Evolutionary conservation across 1,139 yeast species (phyloP).

Genomic region (Magnusiomyces tetraspermus): DNA sequence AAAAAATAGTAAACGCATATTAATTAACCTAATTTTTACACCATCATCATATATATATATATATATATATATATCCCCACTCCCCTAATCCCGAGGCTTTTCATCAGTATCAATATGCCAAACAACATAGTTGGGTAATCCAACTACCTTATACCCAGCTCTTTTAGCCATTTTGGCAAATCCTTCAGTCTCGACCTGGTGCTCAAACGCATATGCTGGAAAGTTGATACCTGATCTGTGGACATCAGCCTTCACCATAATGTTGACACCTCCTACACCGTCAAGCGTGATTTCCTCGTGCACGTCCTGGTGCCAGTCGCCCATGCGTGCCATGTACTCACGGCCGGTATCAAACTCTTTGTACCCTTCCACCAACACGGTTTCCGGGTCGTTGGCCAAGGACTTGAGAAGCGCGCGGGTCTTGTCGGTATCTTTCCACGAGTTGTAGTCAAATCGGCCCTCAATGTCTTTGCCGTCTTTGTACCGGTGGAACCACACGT

Average conservation of each 20-base stretch:
- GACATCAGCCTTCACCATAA: conserved; percentile 71
- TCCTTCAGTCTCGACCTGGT: conserved; percentile 86
- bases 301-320: conserved; percentile 56
- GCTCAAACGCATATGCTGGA: conserved; percentile 81
- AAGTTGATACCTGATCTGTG: conserved; percentile 77
- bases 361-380: conserved; percentile 85
- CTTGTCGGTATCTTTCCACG: conserved; percentile 75
- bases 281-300: conserved; percentile 64
- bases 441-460: conserved; percentile 78
- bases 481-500: conserved; percentile 79
- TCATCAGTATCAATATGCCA: conserved; percentile 43
- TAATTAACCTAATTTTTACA: no score
- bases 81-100: conserved; percentile 11
- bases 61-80: no score
- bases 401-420: conserved; percentile 58
- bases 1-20: no score
- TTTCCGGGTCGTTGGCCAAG: conserved; percentile 55
- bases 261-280: conserved; percentile 88
- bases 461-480: conserved; percentile 63
- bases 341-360: conserved; percentile 87
- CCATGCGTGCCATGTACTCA: conserved; percentile 65
- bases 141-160: conserved; percentile 76
- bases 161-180: conserved; percentile 78
- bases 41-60: no score
- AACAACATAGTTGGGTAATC: conserved; percentile 79